phyloP scores from a whole-genome alignment of 805 yeast genomes.

The Zygosaccharomyces lentus region DNA sequence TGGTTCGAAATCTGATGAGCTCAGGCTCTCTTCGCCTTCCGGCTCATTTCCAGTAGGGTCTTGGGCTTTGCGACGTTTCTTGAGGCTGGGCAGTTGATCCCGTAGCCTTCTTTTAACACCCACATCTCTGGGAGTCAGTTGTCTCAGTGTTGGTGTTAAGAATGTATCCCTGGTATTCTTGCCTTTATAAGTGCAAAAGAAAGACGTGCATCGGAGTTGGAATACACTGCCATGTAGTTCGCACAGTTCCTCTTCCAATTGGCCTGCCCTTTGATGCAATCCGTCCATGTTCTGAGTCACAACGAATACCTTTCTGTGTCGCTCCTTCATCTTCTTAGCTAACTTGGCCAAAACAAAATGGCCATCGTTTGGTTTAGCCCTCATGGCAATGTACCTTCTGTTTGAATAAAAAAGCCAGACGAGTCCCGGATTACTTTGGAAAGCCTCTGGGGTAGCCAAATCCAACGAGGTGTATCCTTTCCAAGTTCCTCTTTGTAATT shows the following conservation, averaged over 20 bases:
- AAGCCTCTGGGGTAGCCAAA: constrained; percentile 89
- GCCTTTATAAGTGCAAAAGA: constrained; percentile 61
- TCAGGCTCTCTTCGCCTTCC: constrained; percentile 6
- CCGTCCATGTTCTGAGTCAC: constrained; percentile 86
- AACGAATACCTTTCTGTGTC: constrained; percentile 47
- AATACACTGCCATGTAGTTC: constrained; percentile 82
- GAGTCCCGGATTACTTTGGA: constrained; percentile 72
- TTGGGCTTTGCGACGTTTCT: constrained; percentile 9
- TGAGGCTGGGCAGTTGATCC: constrained; percentile 11
- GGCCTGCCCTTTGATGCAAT: constrained; percentile 61
- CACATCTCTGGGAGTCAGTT: constrained; percentile 24
- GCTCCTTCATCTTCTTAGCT: constrained; percentile 39
- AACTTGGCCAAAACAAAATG: constrained; percentile 67
- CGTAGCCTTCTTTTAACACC: constrained; percentile 7
- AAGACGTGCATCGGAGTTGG: constrained; percentile 67
- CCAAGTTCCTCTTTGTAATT: constrained; percentile 76
- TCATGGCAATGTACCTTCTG: constrained; percentile 59
- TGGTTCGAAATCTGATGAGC: constrained; percentile 46
- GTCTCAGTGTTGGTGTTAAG: constrained; percentile 49
- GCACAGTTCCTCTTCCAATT: constrained; percentile 46
- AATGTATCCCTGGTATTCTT: constrained; percentile 53
- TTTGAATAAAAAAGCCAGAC: constrained; percentile 88
- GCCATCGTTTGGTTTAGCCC: constrained; percentile 68
- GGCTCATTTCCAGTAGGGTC: constrained; percentile 1
- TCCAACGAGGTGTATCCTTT: constrained; percentile 71